phyloP scores from a whole-genome alignment of 2,329 filamentous ascomycete genomes.

The Arachnopeziza araneosa region DNA sequence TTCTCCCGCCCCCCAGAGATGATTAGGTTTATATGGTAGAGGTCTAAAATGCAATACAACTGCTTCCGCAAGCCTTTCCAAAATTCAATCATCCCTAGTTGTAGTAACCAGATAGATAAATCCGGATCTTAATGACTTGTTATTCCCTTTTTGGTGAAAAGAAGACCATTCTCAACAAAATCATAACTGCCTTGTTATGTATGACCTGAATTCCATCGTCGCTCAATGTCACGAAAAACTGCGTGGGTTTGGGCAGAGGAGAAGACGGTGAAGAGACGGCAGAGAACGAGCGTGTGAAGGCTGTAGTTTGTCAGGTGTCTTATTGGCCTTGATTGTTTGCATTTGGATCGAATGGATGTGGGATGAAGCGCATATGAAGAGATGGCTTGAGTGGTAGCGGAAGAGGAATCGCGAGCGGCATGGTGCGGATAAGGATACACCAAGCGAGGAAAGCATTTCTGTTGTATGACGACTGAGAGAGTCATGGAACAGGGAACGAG shows the following conservation, averaged over 20 bases:
- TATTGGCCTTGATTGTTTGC: not conserved
- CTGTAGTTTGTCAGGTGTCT: not conserved
- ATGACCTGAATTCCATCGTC: not conserved
- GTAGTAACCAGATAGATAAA: too few species aligned
- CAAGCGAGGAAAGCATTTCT: not conserved
- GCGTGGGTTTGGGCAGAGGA: not conserved
- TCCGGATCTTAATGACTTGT: too few species aligned
- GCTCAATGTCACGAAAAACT: not conserved
- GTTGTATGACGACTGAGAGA: not conserved
- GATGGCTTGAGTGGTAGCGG: not conserved
- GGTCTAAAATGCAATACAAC: too few species aligned
- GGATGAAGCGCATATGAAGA: not conserved
- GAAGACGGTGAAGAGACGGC: not conserved
- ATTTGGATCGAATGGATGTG: not conserved
- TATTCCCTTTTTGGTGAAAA: too few species aligned
- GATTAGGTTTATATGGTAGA: too few species aligned
- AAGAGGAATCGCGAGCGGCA: not conserved
- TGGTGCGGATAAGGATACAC: not conserved
- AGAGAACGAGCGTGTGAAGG: not conserved
- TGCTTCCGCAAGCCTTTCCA: too few species aligned
- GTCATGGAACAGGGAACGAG: not conserved
- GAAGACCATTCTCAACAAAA: too few species aligned
- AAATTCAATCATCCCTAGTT: too few species aligned
- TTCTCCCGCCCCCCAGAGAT: too few species aligned
- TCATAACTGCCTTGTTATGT: too few species aligned